Percentiles rank a stretch among this genome's conserved stretches.
Conservation (phyloP, 257 asterid species). For the Lycium barbarum region DNA sequence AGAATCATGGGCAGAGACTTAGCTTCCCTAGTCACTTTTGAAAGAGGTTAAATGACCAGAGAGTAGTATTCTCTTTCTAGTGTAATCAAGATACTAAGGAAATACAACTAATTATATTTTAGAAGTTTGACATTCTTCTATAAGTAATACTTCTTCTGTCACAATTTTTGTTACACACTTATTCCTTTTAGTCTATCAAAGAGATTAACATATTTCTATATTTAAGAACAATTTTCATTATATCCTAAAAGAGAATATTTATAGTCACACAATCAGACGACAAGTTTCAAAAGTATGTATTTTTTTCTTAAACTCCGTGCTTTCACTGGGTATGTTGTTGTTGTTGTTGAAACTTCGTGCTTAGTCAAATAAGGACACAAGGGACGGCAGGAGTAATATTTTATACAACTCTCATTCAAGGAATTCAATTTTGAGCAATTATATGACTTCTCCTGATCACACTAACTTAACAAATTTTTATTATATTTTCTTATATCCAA, state of each 20-base stretch:
- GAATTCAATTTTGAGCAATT: constrained; percentile 7
- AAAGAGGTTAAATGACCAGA: background rate
- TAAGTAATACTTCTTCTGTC: background rate
- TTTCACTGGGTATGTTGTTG: too few relatives aligned
- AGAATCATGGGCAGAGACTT: background rate
- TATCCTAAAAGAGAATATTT: background rate
- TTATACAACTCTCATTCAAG: background rate
- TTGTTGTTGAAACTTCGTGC: background rate
- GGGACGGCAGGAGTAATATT: background rate
- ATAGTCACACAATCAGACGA: background rate
- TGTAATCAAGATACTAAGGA: background rate
- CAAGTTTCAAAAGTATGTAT: background rate
- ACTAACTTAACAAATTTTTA: background rate
- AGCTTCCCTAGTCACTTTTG: background rate
- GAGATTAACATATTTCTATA: background rate
- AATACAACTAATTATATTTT: background rate
- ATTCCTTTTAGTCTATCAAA: background rate
- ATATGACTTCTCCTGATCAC: background rate
- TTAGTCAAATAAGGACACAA: background rate
- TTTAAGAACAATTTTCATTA: background rate
- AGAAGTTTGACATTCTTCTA: background rate
- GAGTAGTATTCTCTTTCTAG: background rate
- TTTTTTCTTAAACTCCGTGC: background rate
- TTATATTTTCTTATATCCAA: background rate
- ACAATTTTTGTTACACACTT: background rate